Evolutionary conservation across 495 filamentous ascomycete species (phyloP).

Genomic region (Penicillium bialowiezense): DNA sequence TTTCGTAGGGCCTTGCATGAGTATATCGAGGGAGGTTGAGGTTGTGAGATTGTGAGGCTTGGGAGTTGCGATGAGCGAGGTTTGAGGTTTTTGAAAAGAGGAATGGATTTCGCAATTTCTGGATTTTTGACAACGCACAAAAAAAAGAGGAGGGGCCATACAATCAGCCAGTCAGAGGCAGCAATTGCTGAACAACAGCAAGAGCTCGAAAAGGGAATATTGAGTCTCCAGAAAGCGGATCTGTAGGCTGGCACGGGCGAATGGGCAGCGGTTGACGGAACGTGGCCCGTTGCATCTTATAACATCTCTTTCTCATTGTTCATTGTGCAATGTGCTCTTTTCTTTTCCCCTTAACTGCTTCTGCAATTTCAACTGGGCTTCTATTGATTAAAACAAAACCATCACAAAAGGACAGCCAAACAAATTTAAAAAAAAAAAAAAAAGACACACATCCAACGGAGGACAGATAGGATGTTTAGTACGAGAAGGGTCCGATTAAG

Average conservation of each 20-base stretch:
- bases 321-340: background rate
- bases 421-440: background rate
- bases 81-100: background rate
- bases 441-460: background rate
- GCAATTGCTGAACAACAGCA: slow-evolving; percentile 12
- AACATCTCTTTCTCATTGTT: background rate
- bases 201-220: slow-evolving; percentile 27
- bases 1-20: background rate
- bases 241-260: slow-evolving; percentile 6
- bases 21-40: too few species aligned
- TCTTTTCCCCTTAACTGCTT: background rate
- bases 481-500: background rate
- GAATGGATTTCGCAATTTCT: background rate
- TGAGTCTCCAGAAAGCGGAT: slow-evolving; percentile 27
- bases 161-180: slow-evolving; percentile 12
- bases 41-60: background rate
- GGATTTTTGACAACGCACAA: slow-evolving; percentile 6
- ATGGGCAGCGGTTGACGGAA: slow-evolving; percentile 12
- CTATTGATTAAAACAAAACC: too few species aligned
- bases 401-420: too few species aligned
- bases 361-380: background rate
- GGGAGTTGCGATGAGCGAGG: background rate
- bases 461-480: background rate
- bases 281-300: slow-evolving; percentile 5
- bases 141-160: slow-evolving; percentile 4